Conservation (phyloP, 2,329 filamentous ascomycete genomes). For the Phialophora tarda region DNA sequence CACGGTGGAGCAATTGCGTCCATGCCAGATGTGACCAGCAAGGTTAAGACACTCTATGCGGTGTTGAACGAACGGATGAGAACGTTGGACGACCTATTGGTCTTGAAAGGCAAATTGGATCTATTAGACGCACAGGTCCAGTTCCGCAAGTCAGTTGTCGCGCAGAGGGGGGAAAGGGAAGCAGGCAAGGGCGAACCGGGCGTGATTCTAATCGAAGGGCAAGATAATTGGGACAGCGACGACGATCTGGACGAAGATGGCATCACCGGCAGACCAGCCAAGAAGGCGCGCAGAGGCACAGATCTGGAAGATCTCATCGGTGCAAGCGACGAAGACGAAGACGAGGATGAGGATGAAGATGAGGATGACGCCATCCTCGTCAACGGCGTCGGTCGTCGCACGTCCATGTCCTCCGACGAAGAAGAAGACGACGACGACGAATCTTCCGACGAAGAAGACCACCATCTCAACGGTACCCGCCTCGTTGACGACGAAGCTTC, state of each 20-base stretch:
- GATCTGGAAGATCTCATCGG: constrained; percentile 36
- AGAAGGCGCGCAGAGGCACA: constrained; percentile 33
- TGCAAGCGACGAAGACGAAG: constrained; percentile 22
- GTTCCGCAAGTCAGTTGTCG: constrained; percentile 68
- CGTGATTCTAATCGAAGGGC: constrained; percentile 80
- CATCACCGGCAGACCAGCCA: constrained; percentile 26
- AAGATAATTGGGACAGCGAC: constrained; percentile 55
- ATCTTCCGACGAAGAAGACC: constrained; percentile 28
- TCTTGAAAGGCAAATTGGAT: constrained; percentile 93
- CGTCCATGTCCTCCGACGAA: constrained; percentile 53
- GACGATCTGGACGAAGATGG: constrained; percentile 49
- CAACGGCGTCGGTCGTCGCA: constrained; percentile 46
- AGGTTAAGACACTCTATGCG: constrained; percentile 77
- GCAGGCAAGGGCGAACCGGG: constrained; percentile 68
- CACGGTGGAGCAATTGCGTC: constrained; percentile 90
- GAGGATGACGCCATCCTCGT: constrained; percentile 36
- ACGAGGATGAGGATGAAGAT: constrained; percentile 11
- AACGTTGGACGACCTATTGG: constrained; percentile 79
- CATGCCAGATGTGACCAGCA: constrained; percentile 80
- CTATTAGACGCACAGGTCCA: constrained; percentile 91
- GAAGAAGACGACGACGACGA: constrained; percentile 55
- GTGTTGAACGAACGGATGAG: constrained; percentile 86
- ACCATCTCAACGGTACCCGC: constrained; percentile 40
- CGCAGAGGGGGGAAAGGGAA: constrained; percentile 46
- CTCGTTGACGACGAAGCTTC: constrained; percentile 42